A percentile compares a stretch with the other conserved stretches of the same genome.
phyloP scores from a whole-genome alignment of 2,329 filamentous ascomycete species.

The Hypoxylon sp. region DNA sequence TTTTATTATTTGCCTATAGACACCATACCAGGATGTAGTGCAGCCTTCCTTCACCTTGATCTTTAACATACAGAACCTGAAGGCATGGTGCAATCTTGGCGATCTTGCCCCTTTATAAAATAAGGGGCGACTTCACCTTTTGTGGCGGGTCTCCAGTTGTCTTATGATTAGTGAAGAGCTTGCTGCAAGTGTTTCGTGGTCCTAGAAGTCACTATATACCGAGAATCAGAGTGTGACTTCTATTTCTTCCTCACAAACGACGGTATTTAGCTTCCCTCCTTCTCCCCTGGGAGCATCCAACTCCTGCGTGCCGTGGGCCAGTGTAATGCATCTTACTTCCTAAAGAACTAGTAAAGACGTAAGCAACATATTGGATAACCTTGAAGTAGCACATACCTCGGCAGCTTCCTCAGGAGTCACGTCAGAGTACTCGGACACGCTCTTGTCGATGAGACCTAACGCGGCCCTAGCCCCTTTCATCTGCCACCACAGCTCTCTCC shows the following conservation, averaged over 20 bases:
- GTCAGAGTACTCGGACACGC: conserved; percentile 73
- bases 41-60: not conserved
- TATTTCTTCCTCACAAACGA: not conserved
- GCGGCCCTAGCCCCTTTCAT: conserved; percentile 74
- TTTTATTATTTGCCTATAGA: no score
- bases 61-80: not conserved
- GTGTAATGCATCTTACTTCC: conserved; percentile 29
- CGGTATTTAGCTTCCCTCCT: no score
- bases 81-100: not conserved
- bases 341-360: conserved; percentile 47
- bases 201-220: not conserved
- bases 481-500: conserved; percentile 86
- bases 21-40: not conserved
- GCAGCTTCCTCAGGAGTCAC: conserved; percentile 80
- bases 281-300: not conserved
- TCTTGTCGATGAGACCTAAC: conserved; percentile 80
- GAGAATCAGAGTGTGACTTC: not conserved
- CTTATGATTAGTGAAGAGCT: not conserved
- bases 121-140: not conserved
- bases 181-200: not conserved
- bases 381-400: conserved; percentile 61
- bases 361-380: conserved; percentile 26
- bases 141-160: not conserved
- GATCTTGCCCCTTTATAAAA: not conserved
- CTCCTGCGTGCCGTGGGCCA: not conserved